Percentiles rank a stretch among this genome's conserved stretches.
Evolutionary conservation across 2,329 filamentous ascomycete genomes (phyloP).

Genomic region (Diaporthe helianthi): DNA sequence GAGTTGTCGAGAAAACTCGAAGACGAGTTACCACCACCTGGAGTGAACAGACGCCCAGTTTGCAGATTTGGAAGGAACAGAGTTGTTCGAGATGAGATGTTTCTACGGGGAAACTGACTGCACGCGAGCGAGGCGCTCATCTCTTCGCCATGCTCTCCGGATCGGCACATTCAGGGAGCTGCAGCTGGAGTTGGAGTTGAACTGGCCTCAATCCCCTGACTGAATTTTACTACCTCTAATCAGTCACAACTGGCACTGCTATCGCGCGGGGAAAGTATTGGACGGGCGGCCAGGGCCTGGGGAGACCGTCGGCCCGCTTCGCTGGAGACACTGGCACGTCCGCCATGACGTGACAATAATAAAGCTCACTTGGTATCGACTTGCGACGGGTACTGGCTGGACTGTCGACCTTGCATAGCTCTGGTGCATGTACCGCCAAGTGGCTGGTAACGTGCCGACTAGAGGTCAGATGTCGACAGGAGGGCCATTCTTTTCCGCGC

Average conservation of each 20-base stretch:
- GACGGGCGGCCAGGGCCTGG: too few species aligned
- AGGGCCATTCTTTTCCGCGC: background rate
- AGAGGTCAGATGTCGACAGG: background rate
- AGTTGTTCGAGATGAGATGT: background rate
- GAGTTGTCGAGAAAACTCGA: background rate
- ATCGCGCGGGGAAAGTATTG: too few species aligned
- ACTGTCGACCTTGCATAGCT: background rate
- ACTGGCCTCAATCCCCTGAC: too few species aligned
- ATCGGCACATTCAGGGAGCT: background rate
- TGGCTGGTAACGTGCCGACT: background rate
- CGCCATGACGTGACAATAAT: background rate
- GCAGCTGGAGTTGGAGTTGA: background rate
- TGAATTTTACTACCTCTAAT: background rate
- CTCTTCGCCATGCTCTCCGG: background rate
- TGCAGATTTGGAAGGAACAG: too few species aligned
- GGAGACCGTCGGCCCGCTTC: background rate
- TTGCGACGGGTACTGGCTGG: background rate
- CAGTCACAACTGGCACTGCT: background rate
- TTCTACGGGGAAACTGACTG: background rate
- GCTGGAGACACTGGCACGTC: background rate
- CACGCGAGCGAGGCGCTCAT: background rate
- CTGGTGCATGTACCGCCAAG: background rate
- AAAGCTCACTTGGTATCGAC: background rate
- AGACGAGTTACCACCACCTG: too few species aligned
- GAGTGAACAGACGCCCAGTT: too few species aligned